Conservation (phyloP, 257 asterid species). For the Salvia miltiorrhiza region DNA sequence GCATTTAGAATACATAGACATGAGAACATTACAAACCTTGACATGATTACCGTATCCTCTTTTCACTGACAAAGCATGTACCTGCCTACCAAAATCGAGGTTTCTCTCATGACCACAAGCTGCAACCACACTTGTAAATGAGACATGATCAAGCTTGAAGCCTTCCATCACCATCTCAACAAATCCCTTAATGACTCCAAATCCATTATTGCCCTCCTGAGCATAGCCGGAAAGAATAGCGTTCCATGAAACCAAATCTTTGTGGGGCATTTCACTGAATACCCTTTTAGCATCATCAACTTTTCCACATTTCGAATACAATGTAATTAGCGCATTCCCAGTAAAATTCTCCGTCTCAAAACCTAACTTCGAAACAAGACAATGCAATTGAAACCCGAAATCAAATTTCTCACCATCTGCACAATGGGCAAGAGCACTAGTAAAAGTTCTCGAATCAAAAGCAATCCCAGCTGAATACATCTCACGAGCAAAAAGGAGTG, state of each 20-base stretch:
- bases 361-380: conserved; percentile 50
- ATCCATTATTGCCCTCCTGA: conserved; percentile 68
- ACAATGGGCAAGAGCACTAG: conserved; percentile 65
- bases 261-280: conserved; percentile 49
- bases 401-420: conserved; percentile 45
- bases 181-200: conserved; percentile 46
- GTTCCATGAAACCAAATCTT: conserved; percentile 90
- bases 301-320: conserved; percentile 67
- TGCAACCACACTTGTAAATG: conserved; percentile 67
- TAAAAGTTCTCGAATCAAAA: conserved; percentile 71
- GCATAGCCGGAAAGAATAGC: conserved; percentile 82
- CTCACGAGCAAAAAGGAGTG: conserved; percentile 48
- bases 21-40: conserved; percentile 77
- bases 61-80: conserved; percentile 53
- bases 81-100: conserved; percentile 68
- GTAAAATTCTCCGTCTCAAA: conserved; percentile 49
- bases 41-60: conserved; percentile 54
- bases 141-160: conserved; percentile 62
- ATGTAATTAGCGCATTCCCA: conserved; percentile 73
- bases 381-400: conserved; percentile 65
- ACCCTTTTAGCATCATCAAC: conserved; percentile 55
- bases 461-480: conserved; percentile 55
- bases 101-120: conserved; percentile 77
- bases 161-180: conserved; percentile 56
- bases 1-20: conserved; percentile 74